Evolutionary conservation across 768 basidiomycete species (phyloP).

Genomic region (Leucocoprinus birnbaumii): DNA sequence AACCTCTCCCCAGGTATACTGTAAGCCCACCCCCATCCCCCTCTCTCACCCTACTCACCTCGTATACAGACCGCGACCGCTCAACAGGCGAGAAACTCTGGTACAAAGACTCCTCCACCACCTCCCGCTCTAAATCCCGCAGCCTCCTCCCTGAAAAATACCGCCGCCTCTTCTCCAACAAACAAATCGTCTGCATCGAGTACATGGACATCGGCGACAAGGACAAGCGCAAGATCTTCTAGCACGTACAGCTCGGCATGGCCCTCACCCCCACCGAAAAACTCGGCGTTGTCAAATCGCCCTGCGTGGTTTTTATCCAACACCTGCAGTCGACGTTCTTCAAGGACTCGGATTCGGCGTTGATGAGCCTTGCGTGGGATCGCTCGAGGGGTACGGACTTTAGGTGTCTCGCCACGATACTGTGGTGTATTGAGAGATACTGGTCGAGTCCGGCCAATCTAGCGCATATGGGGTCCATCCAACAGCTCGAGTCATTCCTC

Average conservation of each 20-base stretch:
- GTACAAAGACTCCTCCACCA: constrained; percentile 35
- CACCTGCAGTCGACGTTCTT: constrained; percentile 46
- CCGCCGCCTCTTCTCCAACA: constrained; percentile 59
- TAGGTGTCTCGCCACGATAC: constrained; percentile 51
- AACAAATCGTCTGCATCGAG: constrained; percentile 82
- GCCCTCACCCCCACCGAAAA: constrained; percentile 74
- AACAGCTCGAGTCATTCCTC: constrained; percentile 52
- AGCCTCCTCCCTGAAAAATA: constrained; percentile 51
- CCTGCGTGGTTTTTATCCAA: constrained; percentile 59
- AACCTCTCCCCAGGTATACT: constrained; percentile 45
- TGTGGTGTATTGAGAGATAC: constrained; percentile 48
- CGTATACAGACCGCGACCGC: constrained; percentile 52
- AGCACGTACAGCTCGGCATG: constrained; percentile 80
- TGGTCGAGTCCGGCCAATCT: constrained; percentile 6
- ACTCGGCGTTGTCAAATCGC: constrained; percentile 61
- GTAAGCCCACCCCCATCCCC: constrained; percentile 26
- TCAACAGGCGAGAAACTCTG: constrained; percentile 53
- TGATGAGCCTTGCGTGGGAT: constrained; percentile 47
- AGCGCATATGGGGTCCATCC: constrained; percentile 25
- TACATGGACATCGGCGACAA: constrained; percentile 55
- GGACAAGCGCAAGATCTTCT: constrained; percentile 69
- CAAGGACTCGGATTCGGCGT: constrained; percentile 27
- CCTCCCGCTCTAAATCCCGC: constrained; percentile 17
- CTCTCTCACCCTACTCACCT: background rate
- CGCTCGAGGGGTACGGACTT: constrained; percentile 51